Evolutionary conservation across 2,329 filamentous ascomycete genomes (phyloP).

Genomic region (Monosporascus ibericus): DNA sequence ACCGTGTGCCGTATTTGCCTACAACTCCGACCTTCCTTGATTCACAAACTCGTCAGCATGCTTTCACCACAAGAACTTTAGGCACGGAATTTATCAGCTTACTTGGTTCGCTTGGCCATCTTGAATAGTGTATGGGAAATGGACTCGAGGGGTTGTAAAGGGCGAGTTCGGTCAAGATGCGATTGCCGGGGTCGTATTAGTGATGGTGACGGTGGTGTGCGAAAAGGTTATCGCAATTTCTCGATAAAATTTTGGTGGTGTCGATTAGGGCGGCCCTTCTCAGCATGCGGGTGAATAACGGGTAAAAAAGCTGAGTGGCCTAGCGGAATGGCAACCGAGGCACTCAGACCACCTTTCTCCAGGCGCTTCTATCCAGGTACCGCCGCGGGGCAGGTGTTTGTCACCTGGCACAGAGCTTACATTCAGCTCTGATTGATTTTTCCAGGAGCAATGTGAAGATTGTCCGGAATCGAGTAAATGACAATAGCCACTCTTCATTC

Average conservation of each 20-base stretch:
- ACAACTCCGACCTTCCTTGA: conserved; percentile 87
- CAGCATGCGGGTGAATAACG: neutral
- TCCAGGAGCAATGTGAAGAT: too few species aligned
- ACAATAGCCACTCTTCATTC: too few species aligned
- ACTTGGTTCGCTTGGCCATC: conserved; percentile 65
- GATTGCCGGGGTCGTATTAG: conserved; percentile 1
- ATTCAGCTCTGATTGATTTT: too few species aligned
- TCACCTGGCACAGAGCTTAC: too few species aligned
- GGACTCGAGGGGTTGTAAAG: conserved; percentile 9
- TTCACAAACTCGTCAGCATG: neutral
- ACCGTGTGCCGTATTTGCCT: conserved; percentile 97
- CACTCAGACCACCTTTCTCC: neutral
- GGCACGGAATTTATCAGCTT: neutral
- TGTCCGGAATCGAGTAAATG: too few species aligned
- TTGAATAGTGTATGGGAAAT: conserved; percentile 14
- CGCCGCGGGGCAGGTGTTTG: too few species aligned
- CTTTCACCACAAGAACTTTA: neutral
- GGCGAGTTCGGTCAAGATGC: conserved; percentile 8
- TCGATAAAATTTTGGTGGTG: neutral
- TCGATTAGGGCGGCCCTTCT: neutral
- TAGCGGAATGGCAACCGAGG: neutral
- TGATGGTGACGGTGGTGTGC: conserved; percentile 6
- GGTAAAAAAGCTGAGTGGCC: neutral
- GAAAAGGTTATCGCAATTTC: neutral
- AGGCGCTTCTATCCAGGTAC: too few species aligned